A percentile compares a stretch with the other conserved stretches of the same genome.
phyloP scores from a whole-genome alignment of 2,329 filamentous ascomycete species.

The Cordyceps militaris region DNA sequence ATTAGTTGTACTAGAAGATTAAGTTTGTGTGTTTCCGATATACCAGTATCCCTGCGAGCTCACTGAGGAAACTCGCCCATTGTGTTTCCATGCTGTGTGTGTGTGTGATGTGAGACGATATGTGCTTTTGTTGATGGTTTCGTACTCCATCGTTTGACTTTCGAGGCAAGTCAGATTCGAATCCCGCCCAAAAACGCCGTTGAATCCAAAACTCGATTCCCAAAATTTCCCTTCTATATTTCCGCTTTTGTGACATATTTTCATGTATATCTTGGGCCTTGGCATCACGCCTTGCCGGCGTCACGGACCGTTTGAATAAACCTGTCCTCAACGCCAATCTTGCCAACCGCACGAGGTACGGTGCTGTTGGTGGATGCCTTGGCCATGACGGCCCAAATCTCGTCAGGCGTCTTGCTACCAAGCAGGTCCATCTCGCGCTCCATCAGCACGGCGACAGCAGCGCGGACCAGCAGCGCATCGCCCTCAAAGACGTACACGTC shows the following conservation, averaged over 20 bases:
- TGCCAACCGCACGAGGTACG: conserved; percentile 30
- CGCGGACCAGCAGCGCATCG: conserved; percentile 63
- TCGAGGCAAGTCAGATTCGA: not conserved
- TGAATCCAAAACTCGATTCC: conserved; percentile 2
- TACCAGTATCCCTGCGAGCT: not conserved
- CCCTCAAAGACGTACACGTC: conserved; percentile 80
- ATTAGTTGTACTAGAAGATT: not conserved
- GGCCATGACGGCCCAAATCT: conserved; percentile 35
- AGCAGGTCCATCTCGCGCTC: conserved; percentile 46
- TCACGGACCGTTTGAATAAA: conserved; percentile 36
- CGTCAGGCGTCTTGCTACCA: conserved; percentile 35
- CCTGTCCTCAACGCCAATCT: conserved; percentile 41
- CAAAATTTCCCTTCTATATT: conserved; percentile 1
- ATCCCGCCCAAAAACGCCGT: not conserved
- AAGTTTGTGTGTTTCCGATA: not conserved
- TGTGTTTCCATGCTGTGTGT: not conserved
- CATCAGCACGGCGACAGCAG: conserved; percentile 60
- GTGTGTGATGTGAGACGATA: not conserved
- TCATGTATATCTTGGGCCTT: not conserved
- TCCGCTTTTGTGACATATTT: not conserved
- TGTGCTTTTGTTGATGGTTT: not conserved
- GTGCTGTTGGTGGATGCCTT: conserved; percentile 24
- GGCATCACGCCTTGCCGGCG: conserved; percentile 29
- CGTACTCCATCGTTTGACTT: not conserved
- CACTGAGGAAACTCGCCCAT: not conserved